phyloP scores from a whole-genome alignment of 2,329 filamentous ascomycete species.

The Aureobasidium uvarum region DNA sequence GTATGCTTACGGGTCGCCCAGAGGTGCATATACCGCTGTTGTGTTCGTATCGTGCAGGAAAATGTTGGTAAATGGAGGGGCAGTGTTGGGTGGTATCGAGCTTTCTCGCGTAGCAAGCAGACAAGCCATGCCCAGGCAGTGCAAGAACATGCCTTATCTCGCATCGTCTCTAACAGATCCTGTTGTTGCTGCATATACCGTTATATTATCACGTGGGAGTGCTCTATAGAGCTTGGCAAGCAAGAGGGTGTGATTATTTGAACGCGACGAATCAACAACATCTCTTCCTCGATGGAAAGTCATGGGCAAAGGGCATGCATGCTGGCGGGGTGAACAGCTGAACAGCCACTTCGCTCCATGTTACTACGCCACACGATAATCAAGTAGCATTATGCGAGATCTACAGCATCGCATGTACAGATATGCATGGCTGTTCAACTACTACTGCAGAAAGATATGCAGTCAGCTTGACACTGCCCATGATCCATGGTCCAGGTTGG shows the following conservation, averaged over 20 bases:
- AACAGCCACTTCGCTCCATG: conserved; percentile 3
- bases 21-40: conserved; percentile 8
- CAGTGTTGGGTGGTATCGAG: not conserved
- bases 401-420: conserved; percentile 13
- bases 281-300: not conserved
- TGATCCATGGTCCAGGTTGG: not conserved
- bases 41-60: conserved; percentile 20
- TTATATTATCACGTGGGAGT: not conserved
- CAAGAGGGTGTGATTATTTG: not conserved
- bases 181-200: not conserved
- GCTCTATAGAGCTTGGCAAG: not conserved
- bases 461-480: conserved; percentile 7
- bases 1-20: conserved; percentile 10
- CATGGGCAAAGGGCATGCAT: not conserved
- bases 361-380: conserved; percentile 21
- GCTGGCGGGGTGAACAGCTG: conserved; percentile 4
- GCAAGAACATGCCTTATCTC: conserved; percentile 5
- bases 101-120: conserved; percentile 2
- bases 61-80: not conserved
- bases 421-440: conserved; percentile 6
- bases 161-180: not conserved
- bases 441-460: conserved; percentile 4
- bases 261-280: conserved; percentile 11
- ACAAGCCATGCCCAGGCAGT: not conserved
- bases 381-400: conserved; percentile 11